Conservation (phyloP, 805 yeast species). For the Jamesozyma gamospora region DNA sequence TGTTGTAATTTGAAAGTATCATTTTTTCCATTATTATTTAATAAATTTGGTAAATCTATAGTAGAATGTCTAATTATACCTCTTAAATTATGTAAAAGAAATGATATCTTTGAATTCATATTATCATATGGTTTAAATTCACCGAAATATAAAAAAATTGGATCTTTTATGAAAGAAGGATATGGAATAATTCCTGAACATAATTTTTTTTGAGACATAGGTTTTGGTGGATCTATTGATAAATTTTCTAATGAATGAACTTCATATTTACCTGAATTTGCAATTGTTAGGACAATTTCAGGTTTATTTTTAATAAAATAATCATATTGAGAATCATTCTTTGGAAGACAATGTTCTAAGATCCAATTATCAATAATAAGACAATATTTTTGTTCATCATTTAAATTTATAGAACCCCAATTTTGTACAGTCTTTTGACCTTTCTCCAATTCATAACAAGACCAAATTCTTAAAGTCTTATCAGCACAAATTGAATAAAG, state of each 20-base stretch:
- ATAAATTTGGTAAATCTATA: conserved; percentile 18
- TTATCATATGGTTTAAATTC: conserved; percentile 26
- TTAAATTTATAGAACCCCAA: conserved; percentile 42
- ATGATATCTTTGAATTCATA: conserved; percentile 27
- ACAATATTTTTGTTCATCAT: conserved; percentile 24
- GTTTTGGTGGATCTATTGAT: conserved; percentile 45
- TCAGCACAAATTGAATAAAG: conserved; percentile 61
- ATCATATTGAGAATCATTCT: conserved; percentile 10
- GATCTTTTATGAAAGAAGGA: conserved; percentile 24
- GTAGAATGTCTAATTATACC: conserved; percentile 31
- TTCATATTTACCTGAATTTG: conserved; percentile 33
- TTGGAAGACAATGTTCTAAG: conserved; percentile 21
- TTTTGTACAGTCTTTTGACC: conserved; percentile 41
- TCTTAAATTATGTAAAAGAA: conserved; percentile 38
- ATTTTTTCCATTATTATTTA: conserved; percentile 7
- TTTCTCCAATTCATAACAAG: conserved; percentile 51
- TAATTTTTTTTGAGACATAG: conserved; percentile 35
- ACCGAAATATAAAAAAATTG: conserved; percentile 30
- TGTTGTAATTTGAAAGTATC: conserved; percentile 32
- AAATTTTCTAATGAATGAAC: conserved; percentile 43
- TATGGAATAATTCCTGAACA: conserved; percentile 16
- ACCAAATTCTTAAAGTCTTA: conserved; percentile 55
- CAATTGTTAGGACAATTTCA: conserved; percentile 36
- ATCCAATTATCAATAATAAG: conserved; percentile 34
- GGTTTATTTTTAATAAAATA: conserved; percentile 26